A percentile compares a stretch with the other conserved stretches of the same genome.
phyloP scores from a whole-genome alignment of 2,329 filamentous ascomycete genomes.

The Lachnellula cervina region DNA sequence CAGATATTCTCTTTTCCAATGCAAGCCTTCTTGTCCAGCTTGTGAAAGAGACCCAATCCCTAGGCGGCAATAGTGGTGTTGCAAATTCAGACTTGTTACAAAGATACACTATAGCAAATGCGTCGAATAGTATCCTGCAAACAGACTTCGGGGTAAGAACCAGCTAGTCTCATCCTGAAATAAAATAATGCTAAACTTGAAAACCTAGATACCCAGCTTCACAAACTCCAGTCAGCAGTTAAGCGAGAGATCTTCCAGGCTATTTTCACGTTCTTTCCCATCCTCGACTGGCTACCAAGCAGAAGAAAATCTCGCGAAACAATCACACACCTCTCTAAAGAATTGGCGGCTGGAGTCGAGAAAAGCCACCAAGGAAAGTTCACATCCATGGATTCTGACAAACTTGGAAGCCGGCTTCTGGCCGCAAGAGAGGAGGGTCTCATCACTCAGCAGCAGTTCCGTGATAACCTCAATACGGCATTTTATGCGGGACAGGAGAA shows the following conservation, averaged over 20 bases:
- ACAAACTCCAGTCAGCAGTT: slow-evolving; percentile 1
- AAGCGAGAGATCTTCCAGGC: slow-evolving; percentile 4
- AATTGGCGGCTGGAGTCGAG: not conserved
- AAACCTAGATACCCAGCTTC: not conserved
- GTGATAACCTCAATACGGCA: slow-evolving; percentile 2
- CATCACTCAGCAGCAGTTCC: slow-evolving; percentile 1
- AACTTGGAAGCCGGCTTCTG: slow-evolving; percentile 1
- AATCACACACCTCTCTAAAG: not conserved
- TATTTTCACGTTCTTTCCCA: slow-evolving; percentile 4
- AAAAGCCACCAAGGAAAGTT: not conserved
- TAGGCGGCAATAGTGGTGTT: not conserved
- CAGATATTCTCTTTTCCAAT: not conserved
- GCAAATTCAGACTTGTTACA: slow-evolving; percentile 1
- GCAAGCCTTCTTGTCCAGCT: slow-evolving; percentile 1
- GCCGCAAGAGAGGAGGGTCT: slow-evolving; percentile 5
- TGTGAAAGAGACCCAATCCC: not conserved
- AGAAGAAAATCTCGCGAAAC: slow-evolving; percentile 1
- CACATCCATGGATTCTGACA: not conserved
- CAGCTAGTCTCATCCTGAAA: not conserved
- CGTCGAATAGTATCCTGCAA: slow-evolving; percentile 3
- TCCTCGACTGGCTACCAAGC: slow-evolving; percentile 3
- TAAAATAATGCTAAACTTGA: not conserved
- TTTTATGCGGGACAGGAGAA: slow-evolving; percentile 6
- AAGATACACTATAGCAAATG: slow-evolving; percentile 7
- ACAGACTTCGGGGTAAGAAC: slow-evolving; percentile 2